Evolutionary conservation across 345 rosid species (phyloP).

Genomic region (Eucalyptus regnans): DNA sequence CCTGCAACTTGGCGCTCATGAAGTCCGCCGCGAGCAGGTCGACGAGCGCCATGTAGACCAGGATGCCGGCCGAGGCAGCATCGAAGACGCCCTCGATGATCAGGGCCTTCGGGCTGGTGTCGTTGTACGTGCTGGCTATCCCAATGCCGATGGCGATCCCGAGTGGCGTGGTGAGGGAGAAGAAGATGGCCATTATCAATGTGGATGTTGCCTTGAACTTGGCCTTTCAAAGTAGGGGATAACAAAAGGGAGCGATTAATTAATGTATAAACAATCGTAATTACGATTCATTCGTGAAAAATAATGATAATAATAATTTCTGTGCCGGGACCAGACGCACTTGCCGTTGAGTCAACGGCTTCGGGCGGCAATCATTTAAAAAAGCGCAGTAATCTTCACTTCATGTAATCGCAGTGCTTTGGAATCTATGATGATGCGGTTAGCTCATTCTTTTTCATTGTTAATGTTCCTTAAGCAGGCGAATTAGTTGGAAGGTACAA

Average conservation of each 20-base stretch:
- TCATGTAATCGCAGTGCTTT: neutral
- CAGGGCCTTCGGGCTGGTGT: constrained; percentile 37
- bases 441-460: neutral
- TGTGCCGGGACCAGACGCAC: neutral
- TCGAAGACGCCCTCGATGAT: constrained; percentile 45
- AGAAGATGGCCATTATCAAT: constrained; percentile 39
- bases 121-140: constrained; percentile 24
- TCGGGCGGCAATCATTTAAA: neutral
- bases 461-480: neutral
- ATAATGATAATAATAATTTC: neutral
- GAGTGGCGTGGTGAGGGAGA: constrained; percentile 46
- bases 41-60: constrained; percentile 26
- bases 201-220: constrained; percentile 1
- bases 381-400: neutral
- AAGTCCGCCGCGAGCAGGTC: constrained; percentile 2
- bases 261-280: neutral
- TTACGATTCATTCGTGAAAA: neutral
- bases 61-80: constrained; percentile 55
- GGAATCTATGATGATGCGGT: neutral
- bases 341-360: neutral
- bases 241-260: neutral
- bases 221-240: neutral
- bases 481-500: neutral
- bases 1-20: constrained; percentile 1
- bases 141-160: constrained; percentile 56